phyloP scores from a whole-genome alignment of 1,284 basidiomycete species.

The Cystobasidium pallidum region DNA sequence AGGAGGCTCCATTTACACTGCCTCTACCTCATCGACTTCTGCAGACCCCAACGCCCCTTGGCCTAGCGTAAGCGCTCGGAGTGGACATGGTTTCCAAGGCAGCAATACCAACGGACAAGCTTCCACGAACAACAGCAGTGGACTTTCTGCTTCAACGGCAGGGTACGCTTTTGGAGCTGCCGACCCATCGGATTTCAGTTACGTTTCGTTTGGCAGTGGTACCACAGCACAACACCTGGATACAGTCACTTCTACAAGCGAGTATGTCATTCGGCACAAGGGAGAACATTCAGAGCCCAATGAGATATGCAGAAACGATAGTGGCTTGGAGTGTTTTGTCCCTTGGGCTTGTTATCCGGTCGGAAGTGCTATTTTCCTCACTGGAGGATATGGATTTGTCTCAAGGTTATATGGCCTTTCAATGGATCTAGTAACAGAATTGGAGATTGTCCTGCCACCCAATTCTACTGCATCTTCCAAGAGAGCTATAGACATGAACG shows the following conservation, averaged over 20 bases:
- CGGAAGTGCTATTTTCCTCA: conserved; percentile 46
- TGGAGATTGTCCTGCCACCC: conserved; percentile 54
- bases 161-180: conserved; percentile 25
- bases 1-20: background rate
- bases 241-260: conserved; percentile 67
- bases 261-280: conserved; percentile 57
- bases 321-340: conserved; percentile 61
- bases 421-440: conserved; percentile 73
- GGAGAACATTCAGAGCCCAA: conserved; percentile 58
- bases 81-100: background rate
- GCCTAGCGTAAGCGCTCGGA: background rate
- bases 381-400: conserved; percentile 84
- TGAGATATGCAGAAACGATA: conserved; percentile 53
- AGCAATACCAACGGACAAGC: background rate
- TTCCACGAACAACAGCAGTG: background rate
- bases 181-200: conserved; percentile 62
- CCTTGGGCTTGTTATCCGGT: conserved; percentile 61
- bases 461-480: conserved; percentile 49
- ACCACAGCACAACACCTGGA: conserved; percentile 80
- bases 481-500: conserved; percentile 47
- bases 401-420: conserved; percentile 79
- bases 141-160: background rate
- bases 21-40: conserved; percentile 9
- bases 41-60: background rate
- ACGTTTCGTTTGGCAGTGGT: conserved; percentile 80